Conservation (phyloP, 805 yeast genomes). For the Tetrapisispora nanseiensis region DNA sequence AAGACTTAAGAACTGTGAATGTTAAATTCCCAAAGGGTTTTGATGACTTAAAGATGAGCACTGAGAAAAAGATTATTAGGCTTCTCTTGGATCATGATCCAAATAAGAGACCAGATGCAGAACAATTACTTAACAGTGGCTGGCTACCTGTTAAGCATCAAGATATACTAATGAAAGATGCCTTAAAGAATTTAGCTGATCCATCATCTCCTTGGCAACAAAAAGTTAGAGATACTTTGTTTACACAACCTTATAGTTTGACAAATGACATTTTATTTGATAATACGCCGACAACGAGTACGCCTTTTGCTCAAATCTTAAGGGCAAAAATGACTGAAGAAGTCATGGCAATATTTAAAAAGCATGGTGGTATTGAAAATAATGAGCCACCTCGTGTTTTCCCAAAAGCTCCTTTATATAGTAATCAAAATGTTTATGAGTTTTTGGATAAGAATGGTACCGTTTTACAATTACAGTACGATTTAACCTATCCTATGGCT, state of each 20-base stretch:
- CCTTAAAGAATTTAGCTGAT: slow-evolving; percentile 72
- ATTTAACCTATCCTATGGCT: slow-evolving; percentile 83
- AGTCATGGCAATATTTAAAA: slow-evolving; percentile 52
- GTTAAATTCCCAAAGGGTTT: slow-evolving; percentile 69
- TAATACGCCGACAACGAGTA: slow-evolving; percentile 25
- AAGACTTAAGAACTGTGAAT: slow-evolving; percentile 46
- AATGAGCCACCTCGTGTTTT: slow-evolving; percentile 56
- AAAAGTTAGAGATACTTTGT: slow-evolving; percentile 79
- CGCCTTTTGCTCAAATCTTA: slow-evolving; percentile 43
- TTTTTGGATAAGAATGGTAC: slow-evolving; percentile 80
- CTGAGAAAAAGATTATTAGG: slow-evolving; percentile 60
- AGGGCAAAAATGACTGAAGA: slow-evolving; percentile 51
- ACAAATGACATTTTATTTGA: slow-evolving; percentile 84
- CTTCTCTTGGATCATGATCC: slow-evolving; percentile 74
- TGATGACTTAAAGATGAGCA: slow-evolving; percentile 36
- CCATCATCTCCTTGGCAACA: slow-evolving; percentile 92
- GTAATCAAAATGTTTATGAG: slow-evolving; percentile 61
- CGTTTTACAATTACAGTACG: slow-evolving; percentile 82
- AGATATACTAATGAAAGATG: slow-evolving; percentile 83
- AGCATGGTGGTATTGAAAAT: slow-evolving; percentile 83
- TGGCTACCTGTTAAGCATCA: slow-evolving; percentile 81
- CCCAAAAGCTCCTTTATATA: slow-evolving; percentile 69
- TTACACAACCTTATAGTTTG: slow-evolving; percentile 73
- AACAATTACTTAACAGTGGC: slow-evolving; percentile 66
- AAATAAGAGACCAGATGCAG: slow-evolving; percentile 67